Evolutionary conservation across 129 eudicot genomes (phyloP), one percentile per base, ranked within the genome.

Genomic region (Flaveria brownii): DNA sequence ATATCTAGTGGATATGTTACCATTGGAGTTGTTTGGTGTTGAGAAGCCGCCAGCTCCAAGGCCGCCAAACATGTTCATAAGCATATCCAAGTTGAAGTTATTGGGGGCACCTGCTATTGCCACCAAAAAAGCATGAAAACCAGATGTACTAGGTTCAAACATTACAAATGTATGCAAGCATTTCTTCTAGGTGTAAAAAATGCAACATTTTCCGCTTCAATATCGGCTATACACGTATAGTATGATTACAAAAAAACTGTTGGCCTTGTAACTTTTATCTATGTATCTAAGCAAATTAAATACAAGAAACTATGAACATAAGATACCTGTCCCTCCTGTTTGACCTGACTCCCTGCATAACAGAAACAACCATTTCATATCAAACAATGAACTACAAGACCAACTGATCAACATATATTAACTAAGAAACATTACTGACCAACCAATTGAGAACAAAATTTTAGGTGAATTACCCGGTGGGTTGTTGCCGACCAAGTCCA

Each of bases 61-160:
- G 30, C 88, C 88, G 7, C 94, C 92, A 82, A 90, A 86, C 92
- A 88, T 88, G 83, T 85, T 92, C 91, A 88, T 92, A 83, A 89
- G 85, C 87, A 78, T 75, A 68, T 88, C 91, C 79, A 92, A 50
- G 61, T 87, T 88, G 83, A 83, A 65, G 74, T 80, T 85, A 57
- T 71, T 61, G 36, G 79, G 83, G 22, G 71, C 62, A 57, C 91
- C 92, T 83, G 89, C 56, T 45, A 63, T 63, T 63, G 46, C 46
- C 69, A 63, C 28, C 26, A 56, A 56, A 28, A 63, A 28, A 15
- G 14, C 22, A 28, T 30, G 45, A 28, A 63, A 63, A 30, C 46
- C 46, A 2, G 12, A 5, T n/a, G 69, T 30, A 16, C 42, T 28
- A 61, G 10, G 11, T 28, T 15, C 43, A 28, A 61, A 30, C 46